phyloP scores from a whole-genome alignment of 768 basidiomycete species.

The Suillus occidentalis region DNA sequence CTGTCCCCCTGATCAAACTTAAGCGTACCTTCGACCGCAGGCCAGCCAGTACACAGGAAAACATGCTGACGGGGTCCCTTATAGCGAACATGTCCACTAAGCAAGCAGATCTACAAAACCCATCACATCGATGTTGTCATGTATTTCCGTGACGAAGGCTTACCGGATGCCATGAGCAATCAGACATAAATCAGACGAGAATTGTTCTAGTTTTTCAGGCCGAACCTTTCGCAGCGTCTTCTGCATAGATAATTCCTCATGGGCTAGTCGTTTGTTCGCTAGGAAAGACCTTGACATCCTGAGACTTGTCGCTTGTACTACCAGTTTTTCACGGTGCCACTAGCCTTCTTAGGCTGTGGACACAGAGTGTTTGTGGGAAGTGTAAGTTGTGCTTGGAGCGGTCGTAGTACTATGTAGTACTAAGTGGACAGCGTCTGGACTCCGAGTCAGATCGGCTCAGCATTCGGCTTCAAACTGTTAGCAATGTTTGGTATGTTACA shows the following conservation, averaged over 20 bases:
- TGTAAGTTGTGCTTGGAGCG: neutral
- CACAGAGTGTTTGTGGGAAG: neutral
- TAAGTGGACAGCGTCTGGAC: too few relatives aligned
- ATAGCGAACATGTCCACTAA: conserved; percentile 49
- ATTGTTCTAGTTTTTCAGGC: conserved; percentile 21
- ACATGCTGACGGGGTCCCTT: conserved; percentile 31
- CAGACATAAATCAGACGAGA: conserved; percentile 43
- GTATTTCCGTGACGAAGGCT: conserved; percentile 11
- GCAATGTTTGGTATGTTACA: neutral
- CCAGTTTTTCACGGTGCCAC: too few relatives aligned
- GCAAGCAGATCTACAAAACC: conserved; percentile 42
- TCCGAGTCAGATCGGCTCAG: neutral
- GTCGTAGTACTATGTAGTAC: too few relatives aligned
- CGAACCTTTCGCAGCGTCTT: conserved; percentile 11
- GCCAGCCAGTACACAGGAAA: conserved; percentile 34
- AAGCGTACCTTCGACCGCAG: conserved; percentile 41
- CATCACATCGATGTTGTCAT: neutral
- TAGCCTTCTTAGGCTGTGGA: neutral
- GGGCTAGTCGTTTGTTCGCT: neutral
- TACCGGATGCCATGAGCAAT: conserved; percentile 46
- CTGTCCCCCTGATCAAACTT: conserved; percentile 10
- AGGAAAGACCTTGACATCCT: conserved; percentile 1
- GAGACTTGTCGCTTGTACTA: neutral
- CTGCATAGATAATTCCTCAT: conserved; percentile 10
- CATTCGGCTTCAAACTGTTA: neutral